These are phyloP conservation scores for Mollisia scopiformis DNA, from an alignment of 2,329 filamentous ascomycete species.

Conservation along the genomic window DNA sequence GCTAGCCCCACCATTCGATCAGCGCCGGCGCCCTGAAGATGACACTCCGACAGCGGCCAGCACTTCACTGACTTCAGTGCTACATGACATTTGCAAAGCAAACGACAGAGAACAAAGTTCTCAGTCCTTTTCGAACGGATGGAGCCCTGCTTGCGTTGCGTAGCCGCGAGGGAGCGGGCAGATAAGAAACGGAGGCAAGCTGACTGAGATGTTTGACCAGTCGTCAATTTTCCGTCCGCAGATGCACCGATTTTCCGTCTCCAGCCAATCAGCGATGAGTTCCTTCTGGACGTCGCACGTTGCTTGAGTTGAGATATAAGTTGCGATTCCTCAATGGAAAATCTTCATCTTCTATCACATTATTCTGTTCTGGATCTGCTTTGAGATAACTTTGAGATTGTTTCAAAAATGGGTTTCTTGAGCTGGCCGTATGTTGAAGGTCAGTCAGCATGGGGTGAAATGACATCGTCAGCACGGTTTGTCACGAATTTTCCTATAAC, in stretches of 20 bases:
- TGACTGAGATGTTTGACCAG: neutral
- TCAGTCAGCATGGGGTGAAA: slow-evolving; percentile 12
- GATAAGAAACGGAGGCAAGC: neutral
- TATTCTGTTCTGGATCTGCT: neutral
- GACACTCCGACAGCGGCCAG: neutral
- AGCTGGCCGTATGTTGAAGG: slow-evolving; percentile 18
- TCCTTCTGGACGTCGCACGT: too few species aligned
- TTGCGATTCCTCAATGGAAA: too few species aligned
- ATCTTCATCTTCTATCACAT: neutral
- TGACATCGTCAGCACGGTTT: slow-evolving; percentile 10
- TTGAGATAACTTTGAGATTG: neutral
- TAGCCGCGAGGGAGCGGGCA: neutral
- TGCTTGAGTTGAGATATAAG: too few species aligned
- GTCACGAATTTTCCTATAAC: neutral
- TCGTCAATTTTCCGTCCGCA: neutral
- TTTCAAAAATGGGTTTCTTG: slow-evolving; percentile 6
- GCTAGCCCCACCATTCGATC: neutral
- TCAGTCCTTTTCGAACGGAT: neutral
- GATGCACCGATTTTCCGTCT: neutral
- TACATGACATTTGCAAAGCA: neutral
- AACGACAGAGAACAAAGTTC: neutral
- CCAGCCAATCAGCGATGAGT: slow-evolving; percentile 6
- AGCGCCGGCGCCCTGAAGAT: neutral
- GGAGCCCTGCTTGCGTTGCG: neutral
- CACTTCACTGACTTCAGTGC: neutral